Evolutionary conservation across 176 grass and related monocot genomes (phyloP), one percentile per base, ranked within the genome.

Genomic region (Puccinellia tenuiflora): DNA sequence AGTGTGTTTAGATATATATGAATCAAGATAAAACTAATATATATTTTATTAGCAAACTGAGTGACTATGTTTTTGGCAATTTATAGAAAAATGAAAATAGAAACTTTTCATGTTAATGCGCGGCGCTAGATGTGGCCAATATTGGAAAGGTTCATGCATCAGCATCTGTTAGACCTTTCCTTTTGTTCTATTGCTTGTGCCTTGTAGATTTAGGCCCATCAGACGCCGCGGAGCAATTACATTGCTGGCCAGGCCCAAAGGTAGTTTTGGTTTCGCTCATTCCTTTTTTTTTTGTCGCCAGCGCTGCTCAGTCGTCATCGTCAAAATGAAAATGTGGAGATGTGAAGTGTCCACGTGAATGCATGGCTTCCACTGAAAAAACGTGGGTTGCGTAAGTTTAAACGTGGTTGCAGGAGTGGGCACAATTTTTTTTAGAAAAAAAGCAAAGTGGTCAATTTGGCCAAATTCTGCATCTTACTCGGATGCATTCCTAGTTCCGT

Each of bases 261-360:
- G 7, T 17, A 42, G 7, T 42, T 5, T 34, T 42, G 7, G 43
- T 11, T 57, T 24, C 22, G 24, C 54, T 57, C 5, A 62, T 62
- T n/a, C n/a, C 12, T 62, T 62, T 62, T 62, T 30, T 29, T 64
- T 64, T 34, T 15, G 29, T 64, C 29, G 2, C 28, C 26, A 17
- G 14, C 14, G 26, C 34, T 68, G 65, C 34, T 39, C 34, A n/a
- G 11, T 68, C 9, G 34, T 38, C 20, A 34, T n/a, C n/a, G n/a
- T n/a, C n/a, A n/a, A 68, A 68, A 13, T 43, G 68, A 71, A 73
- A 17, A 16, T 29, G 42, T 73, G 46, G 16, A 34, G 31, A 6
- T 37, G 50, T 25, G 84, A 56, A 40, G 50, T 12, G 69, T 73
- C 54, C 68, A 83, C 81, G 69, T 83, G 20, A 40, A 34, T 21